Base-by-base conservation (phyloP, 2,329 filamentous ascomycete species). In the Penicillium polonicum region DNA sequence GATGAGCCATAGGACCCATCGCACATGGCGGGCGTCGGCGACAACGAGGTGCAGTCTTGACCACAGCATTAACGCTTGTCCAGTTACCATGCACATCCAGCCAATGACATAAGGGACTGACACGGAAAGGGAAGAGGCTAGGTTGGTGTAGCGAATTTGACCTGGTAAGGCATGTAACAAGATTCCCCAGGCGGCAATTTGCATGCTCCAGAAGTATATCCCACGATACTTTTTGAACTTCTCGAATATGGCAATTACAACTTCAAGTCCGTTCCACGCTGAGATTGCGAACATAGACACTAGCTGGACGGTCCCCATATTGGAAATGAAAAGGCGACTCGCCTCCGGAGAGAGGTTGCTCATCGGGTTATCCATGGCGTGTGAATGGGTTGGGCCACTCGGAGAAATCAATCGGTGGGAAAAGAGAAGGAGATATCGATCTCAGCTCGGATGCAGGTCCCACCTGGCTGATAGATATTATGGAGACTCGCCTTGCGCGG, bases 151-250 rank as follows among this genome's bases (percentile, higher is more conserved):
- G n/a, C 44, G 41, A 6, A 62, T 12, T 3, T 55, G 68, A 9
- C 74, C 62, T 12, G 75, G 56, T 7, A 70, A 61, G 2, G 72
- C 59, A 9, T 72, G 69, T 5, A 74, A 55, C 29, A 78, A 69
- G 13, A 77, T 75, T 3, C 68, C 60, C 35, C 69, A 65, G 8
- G 75, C 72, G 2, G 76, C 71, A 12, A 73, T 58, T 21, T 79
- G 62, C 52, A 79, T 66, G 54, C 73, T 78, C 73, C 75, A 81
- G 64, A 81, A 81, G 63, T 81, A 81, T 2, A 80, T 65, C 0
- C 78, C 76, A 9, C 61, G 65, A 52, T 73, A 74, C 29, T 64
- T 67, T 41, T 69, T 73, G 68, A 81, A 81, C 7, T 73, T 76
- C 49, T 73, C 67, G 53, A 78, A 78, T 25, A 79, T 70, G 53